phyloP scores from a whole-genome alignment of 2,329 filamentous ascomycete species.

The Fusarium azukiicola region DNA sequence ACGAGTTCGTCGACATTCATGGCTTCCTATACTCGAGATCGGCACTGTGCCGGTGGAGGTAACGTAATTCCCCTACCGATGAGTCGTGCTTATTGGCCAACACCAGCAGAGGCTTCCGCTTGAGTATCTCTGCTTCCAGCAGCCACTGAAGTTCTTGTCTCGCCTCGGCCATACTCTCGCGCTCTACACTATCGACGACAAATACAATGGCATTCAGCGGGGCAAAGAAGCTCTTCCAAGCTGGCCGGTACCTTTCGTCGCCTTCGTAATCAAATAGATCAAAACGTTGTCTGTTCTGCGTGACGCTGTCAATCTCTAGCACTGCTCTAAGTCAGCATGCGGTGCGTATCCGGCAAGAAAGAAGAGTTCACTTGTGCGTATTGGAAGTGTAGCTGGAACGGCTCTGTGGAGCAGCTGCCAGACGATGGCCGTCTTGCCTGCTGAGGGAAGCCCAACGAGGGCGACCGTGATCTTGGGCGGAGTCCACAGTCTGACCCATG shows the following conservation, averaged over 20 bases:
- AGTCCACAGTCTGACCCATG: conserved; percentile 28
- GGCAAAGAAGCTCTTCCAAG: conserved; percentile 23
- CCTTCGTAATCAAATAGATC: conserved; percentile 23
- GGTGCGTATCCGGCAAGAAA: background rate
- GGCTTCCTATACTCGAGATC: background rate
- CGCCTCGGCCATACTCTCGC: background rate
- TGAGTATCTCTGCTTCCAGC: conserved; percentile 18
- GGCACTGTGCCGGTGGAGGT: background rate
- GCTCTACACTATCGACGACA: conserved; percentile 21
- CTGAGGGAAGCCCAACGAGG: conserved; percentile 8
- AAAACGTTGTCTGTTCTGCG: conserved; percentile 11
- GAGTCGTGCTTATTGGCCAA: conserved; percentile 36
- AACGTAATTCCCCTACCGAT: background rate
- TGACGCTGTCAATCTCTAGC: background rate
- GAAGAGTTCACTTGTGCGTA: background rate
- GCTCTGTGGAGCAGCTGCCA: background rate
- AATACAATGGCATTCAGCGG: background rate
- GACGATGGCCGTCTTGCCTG: background rate
- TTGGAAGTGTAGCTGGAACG: background rate
- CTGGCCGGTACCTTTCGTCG: background rate
- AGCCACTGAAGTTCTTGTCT: background rate
- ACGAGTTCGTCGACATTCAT: background rate
- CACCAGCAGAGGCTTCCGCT: conserved; percentile 18
- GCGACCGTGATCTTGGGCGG: background rate
- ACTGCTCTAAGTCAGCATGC: background rate